Conservation (phyloP, 129 eudicot genomes). For the Helianthus annuus region DNA sequence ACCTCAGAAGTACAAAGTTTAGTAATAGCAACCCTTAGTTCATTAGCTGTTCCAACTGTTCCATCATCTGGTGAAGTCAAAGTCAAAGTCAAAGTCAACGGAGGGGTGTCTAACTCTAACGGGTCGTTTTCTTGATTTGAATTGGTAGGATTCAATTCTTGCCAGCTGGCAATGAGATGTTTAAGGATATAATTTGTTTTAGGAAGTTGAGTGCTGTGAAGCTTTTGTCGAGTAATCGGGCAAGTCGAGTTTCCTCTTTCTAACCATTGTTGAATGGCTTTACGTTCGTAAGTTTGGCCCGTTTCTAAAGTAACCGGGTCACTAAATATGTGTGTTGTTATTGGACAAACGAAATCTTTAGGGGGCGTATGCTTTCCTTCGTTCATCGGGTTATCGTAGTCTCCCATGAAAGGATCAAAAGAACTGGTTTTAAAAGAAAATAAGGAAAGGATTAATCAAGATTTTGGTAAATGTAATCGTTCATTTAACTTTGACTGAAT, state of each 20-base stretch:
- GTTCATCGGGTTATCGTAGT: constrained; percentile 38
- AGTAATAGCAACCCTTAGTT: constrained; percentile 46
- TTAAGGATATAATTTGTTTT: constrained; percentile 83
- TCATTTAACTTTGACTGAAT: no score
- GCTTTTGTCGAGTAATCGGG: constrained; percentile 80
- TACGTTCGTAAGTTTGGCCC: constrained; percentile 80
- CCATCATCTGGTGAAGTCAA: constrained; percentile 60
- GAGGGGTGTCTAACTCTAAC: constrained; percentile 22
- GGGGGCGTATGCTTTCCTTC: constrained; percentile 67
- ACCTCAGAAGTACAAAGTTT: constrained; percentile 74
- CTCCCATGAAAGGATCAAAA: constrained; percentile 48
- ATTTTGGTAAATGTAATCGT: constrained; percentile 17
- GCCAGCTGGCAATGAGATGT: constrained; percentile 80
- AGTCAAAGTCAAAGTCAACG: constrained; percentile 41
- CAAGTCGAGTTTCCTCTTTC: constrained; percentile 75
- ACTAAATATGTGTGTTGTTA: constrained; percentile 66
- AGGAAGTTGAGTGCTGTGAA: constrained; percentile 58
- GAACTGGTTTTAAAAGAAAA: constrained; percentile 25
- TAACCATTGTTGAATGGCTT: constrained; percentile 84
- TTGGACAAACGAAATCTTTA: constrained; percentile 86
- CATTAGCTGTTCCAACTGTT: constrained; percentile 44
- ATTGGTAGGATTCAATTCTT: constrained; percentile 40
- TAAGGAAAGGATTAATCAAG: constrained; percentile 8
- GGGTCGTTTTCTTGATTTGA: constrained; percentile 32
- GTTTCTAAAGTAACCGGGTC: constrained; percentile 92